Evolutionary conservation across 805 yeast species (phyloP), one percentile per base, ranked within the genome.

Genomic region (Candida coquimbonensis): DNA sequence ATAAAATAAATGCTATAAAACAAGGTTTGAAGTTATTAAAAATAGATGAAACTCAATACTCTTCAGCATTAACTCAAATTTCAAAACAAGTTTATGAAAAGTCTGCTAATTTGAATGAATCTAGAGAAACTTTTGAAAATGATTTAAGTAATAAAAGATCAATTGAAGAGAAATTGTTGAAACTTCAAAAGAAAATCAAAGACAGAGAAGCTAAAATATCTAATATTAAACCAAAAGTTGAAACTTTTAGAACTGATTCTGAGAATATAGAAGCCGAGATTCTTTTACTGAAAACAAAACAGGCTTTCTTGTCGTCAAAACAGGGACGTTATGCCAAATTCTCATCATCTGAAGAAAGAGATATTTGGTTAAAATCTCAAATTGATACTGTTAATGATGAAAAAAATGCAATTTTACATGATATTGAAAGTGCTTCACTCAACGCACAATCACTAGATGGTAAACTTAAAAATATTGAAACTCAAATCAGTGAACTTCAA

Each of bases 281-380:
- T 9, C 45, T 64, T 4, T 63, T 67, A n/a, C 53, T 73, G 21
- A 73, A 70, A 43, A 66, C 78, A 8, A 72, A 65, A 27, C 89
- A 84, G 60, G 69, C 84, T 51, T 63, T 72, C 14, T 61, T 90
- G 5, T 75, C 83, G 42, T 70, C 84, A 8, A 90, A 88, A 56
- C 85, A 81, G 54, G 87, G 85, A 37, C 77, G 89, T 42, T 75
- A 75, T 47, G 71, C 79, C 25, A 75, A 78, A 50, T 89, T 88
- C 54, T 50, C 61, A 1, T 62, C 75, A 14, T 72, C 72, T 50
- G 56, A 63, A 3, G 83, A 86, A 48, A 73, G 96, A 51, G 83
- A 88, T 58, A 38, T 49, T 2, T 87, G 95, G 91, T 68, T 90
- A 14, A 34, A 67, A 9, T 43, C 59, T 0, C 82, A 87, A 54